phyloP scores from a whole-genome alignment of 345 rosid genomes.

The Aegle marmelos region DNA sequence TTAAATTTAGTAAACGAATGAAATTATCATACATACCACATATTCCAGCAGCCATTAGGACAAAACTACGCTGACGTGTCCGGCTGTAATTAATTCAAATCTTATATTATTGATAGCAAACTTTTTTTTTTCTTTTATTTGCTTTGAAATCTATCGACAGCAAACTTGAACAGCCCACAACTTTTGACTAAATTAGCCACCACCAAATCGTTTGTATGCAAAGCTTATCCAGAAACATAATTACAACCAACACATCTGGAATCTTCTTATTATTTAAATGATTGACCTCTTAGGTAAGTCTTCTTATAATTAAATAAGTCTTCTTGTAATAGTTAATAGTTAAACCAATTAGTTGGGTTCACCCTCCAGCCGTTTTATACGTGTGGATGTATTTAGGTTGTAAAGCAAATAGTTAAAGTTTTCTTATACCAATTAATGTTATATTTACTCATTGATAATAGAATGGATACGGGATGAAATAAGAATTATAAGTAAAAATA shows the following conservation, averaged over 20 bases:
- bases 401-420: no score
- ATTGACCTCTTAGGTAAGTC: not conserved
- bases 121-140: not conserved
- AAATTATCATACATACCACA: not conserved
- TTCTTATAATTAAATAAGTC: not conserved
- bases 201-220: not conserved
- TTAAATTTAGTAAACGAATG: not conserved
- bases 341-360: not conserved
- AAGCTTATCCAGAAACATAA: not conserved
- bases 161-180: not conserved
- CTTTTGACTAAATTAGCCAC: not conserved
- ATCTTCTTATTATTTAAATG: not conserved
- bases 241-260: not conserved
- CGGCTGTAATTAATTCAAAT: not conserved
- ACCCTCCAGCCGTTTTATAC: not conserved
- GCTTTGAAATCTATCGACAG: not conserved
- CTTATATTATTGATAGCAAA: not conserved
- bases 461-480: fast-evolving
- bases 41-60: not conserved
- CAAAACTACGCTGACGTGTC: not conserved
- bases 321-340: no score
- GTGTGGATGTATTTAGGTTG: no score
- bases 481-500: no score
- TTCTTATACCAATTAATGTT: no score
- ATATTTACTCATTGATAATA: no score